Conservation (phyloP, 306 rosid species). For the Trifolium pratense region DNA sequence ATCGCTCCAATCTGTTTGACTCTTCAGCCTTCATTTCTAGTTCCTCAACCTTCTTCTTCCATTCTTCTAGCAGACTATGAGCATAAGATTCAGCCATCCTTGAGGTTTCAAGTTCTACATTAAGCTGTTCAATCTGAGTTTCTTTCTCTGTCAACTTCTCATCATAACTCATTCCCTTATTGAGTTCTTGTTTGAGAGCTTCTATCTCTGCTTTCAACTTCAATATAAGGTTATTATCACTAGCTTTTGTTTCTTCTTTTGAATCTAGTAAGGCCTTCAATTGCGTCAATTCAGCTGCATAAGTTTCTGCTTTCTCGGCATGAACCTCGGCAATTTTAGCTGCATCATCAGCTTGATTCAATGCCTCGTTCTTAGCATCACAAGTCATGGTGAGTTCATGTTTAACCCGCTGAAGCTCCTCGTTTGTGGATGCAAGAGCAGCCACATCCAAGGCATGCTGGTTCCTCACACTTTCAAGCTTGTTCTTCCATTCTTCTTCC, state of each 20-base stretch:
- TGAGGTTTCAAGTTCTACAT: constrained; percentile 86
- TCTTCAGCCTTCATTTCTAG: constrained; percentile 65
- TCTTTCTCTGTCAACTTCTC: constrained; percentile 71
- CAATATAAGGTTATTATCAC: constrained; percentile 58
- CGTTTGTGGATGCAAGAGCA: constrained; percentile 73
- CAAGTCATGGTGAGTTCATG: constrained; percentile 74
- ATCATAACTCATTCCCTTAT: constrained; percentile 54
- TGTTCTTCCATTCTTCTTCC: constrained; percentile 86
- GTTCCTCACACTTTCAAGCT: constrained; percentile 71
- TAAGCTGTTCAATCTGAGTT: constrained; percentile 71
- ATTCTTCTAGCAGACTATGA: constrained; percentile 72
- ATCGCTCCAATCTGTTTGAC: constrained; percentile 73
- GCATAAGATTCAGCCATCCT: constrained; percentile 86
- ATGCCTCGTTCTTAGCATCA: constrained; percentile 90
- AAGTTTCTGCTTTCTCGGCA: constrained; percentile 73
- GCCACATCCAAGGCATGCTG: constrained; percentile 86
- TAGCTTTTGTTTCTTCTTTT: constrained; percentile 65
- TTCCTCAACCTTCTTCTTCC: constrained; percentile 73
- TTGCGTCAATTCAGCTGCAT: constrained; percentile 68
- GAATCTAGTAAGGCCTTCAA: constrained; percentile 74
- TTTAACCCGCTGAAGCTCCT: constrained; percentile 86
- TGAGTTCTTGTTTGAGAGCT: constrained; percentile 68
- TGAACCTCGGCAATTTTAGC: constrained; percentile 90
- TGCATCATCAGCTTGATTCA: constrained; percentile 85
- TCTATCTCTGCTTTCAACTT: constrained; percentile 69